These are phyloP conservation scores for Eucalyptus grandis DNA, from an alignment of 345 rosid species.

Conservation along the genomic window DNA sequence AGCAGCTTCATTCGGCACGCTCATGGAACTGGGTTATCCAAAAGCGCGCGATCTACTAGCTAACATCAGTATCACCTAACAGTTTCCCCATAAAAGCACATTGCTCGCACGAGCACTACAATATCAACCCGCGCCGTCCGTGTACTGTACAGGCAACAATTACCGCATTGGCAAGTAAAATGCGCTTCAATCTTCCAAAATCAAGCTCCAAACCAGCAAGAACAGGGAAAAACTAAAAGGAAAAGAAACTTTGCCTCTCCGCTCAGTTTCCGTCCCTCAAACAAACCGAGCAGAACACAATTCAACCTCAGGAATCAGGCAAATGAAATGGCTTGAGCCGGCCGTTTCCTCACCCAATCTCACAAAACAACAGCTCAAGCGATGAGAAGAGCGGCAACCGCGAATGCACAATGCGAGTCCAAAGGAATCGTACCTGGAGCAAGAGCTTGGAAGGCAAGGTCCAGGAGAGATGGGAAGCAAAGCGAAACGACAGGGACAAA, in stretches of 20 bases:
- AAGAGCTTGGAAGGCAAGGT: no score
- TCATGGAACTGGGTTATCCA: no score
- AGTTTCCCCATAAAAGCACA: not conserved
- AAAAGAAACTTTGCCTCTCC: not conserved
- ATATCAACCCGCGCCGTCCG: not conserved
- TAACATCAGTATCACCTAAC: not conserved
- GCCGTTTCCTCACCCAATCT: not conserved
- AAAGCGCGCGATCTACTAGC: not conserved
- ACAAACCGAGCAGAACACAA: not conserved
- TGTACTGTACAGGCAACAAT: not conserved
- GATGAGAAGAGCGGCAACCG: no score
- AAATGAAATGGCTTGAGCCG: not conserved
- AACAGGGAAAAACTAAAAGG: not conserved
- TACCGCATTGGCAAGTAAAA: not conserved
- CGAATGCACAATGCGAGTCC: no score
- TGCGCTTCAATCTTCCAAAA: not conserved
- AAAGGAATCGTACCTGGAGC: no score
- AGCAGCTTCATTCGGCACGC: no score
- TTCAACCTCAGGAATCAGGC: not conserved
- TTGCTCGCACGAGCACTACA: not conserved
- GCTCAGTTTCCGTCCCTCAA: not conserved
- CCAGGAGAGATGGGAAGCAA: no score
- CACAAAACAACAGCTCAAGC: not conserved
- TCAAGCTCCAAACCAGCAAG: not conserved
- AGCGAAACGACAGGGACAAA: accelerated